Evolutionary conservation across 352 stramenopile genomes (phyloP), one percentile per base, ranked within the genome.

Genomic region (Globisporangium cystogenes): DNA sequence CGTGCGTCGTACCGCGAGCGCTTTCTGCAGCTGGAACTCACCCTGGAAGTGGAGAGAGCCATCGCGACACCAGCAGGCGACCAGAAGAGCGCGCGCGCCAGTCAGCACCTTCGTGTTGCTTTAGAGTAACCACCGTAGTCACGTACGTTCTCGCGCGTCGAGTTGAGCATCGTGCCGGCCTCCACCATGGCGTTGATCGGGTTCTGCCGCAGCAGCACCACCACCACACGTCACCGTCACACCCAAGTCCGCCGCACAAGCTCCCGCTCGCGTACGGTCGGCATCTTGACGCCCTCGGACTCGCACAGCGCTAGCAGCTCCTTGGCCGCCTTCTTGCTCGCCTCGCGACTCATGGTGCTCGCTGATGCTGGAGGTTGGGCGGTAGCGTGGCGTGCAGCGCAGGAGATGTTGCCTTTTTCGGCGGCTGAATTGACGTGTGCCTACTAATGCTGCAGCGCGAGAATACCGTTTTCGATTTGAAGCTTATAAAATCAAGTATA

Each of bases 81-180:
- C n/a, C n/a, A n/a, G n/a, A n/a, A n/a, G n/a, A 10, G 4, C 7
- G 29, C 7, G 21, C 20, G n/a, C 4, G 20, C 2, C 7, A 20
- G 44, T 41, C 3, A 59, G n/a, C 10, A 43, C 16, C 7, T 6
- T 7, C 21, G 18, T 11, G 2, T 11, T 18, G 3, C 6, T 15
- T 21, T 43, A 11, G 2, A 18, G 1, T 16, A 14, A 1, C 50
- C 39, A 18, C 37, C 24, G 2, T 15, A 48, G 4, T 2, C 33
- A 59, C 73, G 48, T 48, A 90, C 83, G 33, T 89, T 52, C 27
- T 90, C 80, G 46, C 76, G 78, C n/a, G 83, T 92, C 41, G 83
- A 74, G 50, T 91, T 94, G 16, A 94, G 67, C 77, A 92, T 90
- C 15, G 83, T 94, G 47, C 83, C 83, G 27, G 83, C 83, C 48